Base-by-base conservation (phyloP, 176 grass and related monocot species). In the Bonia amplexicaulis region DNA sequence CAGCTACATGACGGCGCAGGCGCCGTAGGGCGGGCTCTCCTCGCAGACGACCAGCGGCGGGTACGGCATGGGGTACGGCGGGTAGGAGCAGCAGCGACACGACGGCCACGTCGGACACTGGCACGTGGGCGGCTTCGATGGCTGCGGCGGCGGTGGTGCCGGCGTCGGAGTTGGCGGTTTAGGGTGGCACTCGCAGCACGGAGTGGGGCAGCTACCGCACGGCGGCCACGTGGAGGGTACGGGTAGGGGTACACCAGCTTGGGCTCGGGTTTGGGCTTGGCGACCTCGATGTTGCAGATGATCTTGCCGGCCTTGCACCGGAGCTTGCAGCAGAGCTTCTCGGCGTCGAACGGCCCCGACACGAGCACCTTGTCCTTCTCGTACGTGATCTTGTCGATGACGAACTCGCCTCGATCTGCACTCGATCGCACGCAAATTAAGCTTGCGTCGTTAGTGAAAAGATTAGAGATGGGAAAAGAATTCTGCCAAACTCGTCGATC, bases 341-440 rank as follows among this genome's bases (percentile, higher is more conserved):
- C 52, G 42, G 92, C 83, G 74, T 94, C 71, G 85, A 94, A 94
- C 5, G 92, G 87, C 11, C 94, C 90, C 6, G 90, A 64, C 11
- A 97, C 62, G 4, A 74, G 6, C 29, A 97, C 94, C 82, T 65
- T 90, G 72, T 87, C 87, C 40, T 90, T 88, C 83, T 92, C 83
- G 82, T 97, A 97, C 31, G 54, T 77, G 12, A 97, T 75, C 82
- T 90, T 90, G 14, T 90, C 58, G 83, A 94, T 89, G 66, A 20
- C 44, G 76, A 87, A 82, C 84, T 92, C 71, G 46, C 86, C 51
- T 31, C 76, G 9, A 1, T 90, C 78, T 86, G 51, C 47, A 66
- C 17, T 55, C 51, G 51, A 54, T 19, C 17, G 54, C 54, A 57
- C 54, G 2, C 54, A 58, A 58, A 42, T 42, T 42, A 42, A 58